Evolutionary conservation across 495 filamentous ascomycete species (phyloP).

Genomic region (Aspergillus egyptiacus): DNA sequence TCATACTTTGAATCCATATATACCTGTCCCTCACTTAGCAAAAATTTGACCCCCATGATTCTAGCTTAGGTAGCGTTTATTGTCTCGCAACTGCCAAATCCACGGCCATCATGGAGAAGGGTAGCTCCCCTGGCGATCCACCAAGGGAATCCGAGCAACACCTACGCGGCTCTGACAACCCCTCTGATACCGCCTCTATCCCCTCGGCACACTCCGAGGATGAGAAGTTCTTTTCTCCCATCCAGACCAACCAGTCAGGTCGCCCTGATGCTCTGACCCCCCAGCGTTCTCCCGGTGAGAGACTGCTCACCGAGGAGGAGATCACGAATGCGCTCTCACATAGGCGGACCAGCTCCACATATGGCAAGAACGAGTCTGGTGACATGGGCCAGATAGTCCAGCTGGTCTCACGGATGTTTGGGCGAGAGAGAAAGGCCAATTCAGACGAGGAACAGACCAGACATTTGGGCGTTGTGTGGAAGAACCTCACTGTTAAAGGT

Average conservation of each 20-base stretch:
- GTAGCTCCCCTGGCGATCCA: background rate
- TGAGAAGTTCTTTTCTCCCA: conserved; percentile 4
- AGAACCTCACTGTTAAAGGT: conserved; percentile 58
- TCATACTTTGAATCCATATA: too few species aligned
- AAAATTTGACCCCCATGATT: background rate
- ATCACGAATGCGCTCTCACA: conserved; percentile 46
- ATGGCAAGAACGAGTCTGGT: conserved; percentile 31
- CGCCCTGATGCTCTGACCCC: background rate
- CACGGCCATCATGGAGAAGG: conserved; percentile 4
- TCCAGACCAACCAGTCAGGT: conserved; percentile 1
- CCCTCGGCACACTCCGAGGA: background rate
- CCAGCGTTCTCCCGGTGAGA: background rate
- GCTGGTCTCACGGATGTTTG: conserved; percentile 62
- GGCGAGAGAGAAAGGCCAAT: conserved; percentile 49
- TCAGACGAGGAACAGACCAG: conserved; percentile 62
- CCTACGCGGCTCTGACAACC: background rate
- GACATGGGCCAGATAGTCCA: conserved; percentile 52
- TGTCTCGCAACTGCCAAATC: background rate
- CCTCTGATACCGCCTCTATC: background rate
- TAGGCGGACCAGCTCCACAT: conserved; percentile 38
- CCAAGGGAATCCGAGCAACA: conserved; percentile 1
- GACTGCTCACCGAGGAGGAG: conserved; percentile 42
- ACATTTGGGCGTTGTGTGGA: conserved; percentile 55
- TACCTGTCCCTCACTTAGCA: background rate
- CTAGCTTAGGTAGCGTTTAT: background rate